These are phyloP conservation scores for Calonectria hongkongensis DNA, from an alignment of 2,329 filamentous ascomycete genomes.

Conservation along the genomic window DNA sequence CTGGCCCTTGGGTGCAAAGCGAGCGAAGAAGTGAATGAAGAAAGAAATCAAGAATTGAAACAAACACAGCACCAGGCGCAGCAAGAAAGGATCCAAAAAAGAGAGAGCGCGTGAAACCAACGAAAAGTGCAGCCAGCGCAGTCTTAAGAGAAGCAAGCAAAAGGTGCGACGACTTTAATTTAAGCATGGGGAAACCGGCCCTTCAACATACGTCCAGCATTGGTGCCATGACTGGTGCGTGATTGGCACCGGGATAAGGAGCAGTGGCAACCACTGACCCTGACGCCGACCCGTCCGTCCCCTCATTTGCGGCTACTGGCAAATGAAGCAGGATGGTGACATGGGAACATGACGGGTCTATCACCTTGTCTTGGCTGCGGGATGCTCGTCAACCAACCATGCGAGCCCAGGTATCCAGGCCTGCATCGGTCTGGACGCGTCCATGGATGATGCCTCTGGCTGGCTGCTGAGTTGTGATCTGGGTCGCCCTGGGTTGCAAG, in stretches of 20 bases:
- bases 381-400: conserved; percentile 43
- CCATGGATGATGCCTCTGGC: conserved; percentile 29
- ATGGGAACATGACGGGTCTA: conserved; percentile 43
- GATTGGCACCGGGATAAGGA: conserved; percentile 34
- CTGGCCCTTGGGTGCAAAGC: neutral
- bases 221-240: conserved; percentile 28
- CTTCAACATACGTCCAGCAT: conserved; percentile 5
- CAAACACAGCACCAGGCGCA: conserved; percentile 31
- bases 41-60: conserved; percentile 15
- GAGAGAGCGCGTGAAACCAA: conserved; percentile 13
- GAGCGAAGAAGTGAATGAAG: conserved; percentile 28
- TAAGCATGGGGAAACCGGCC: conserved; percentile 40
- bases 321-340: conserved; percentile 53
- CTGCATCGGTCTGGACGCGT: conserved; percentile 36
- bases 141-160: conserved; percentile 37
- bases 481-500: conserved; percentile 42
- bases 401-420: conserved; percentile 18
- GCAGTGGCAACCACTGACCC: conserved; percentile 38
- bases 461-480: conserved; percentile 40
- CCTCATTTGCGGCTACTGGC: conserved; percentile 46
- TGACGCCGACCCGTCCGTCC: conserved; percentile 45
- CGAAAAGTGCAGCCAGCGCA: conserved; percentile 32
- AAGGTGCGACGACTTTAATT: conserved; percentile 51
- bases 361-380: conserved; percentile 45
- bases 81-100: conserved; percentile 7